A percentile compares a stretch with the other conserved stretches of the same genome.
Evolutionary conservation across 257 asterid genomes (phyloP).

Genomic region (Solanum virginianum): DNA sequence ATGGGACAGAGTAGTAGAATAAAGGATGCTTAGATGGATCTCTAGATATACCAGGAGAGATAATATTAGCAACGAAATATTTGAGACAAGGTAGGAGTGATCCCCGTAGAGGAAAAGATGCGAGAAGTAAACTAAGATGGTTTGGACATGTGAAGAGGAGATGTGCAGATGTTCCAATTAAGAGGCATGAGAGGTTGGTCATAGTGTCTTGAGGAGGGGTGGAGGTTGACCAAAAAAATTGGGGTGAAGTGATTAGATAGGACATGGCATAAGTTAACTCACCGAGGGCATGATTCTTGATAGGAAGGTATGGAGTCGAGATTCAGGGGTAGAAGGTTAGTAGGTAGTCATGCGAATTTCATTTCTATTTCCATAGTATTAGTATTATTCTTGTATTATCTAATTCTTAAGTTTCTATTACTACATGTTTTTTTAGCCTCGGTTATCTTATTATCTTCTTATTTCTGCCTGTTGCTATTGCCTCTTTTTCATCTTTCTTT

Average conservation of each 20-base stretch:
- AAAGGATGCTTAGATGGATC: neutral
- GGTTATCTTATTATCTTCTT: neutral
- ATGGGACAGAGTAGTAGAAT: neutral
- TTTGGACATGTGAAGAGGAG: neutral
- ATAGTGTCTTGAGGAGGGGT: neutral
- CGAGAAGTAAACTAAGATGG: neutral
- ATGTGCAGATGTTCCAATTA: neutral
- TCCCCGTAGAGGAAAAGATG: neutral
- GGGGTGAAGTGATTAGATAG: neutral
- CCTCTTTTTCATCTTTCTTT: neutral
- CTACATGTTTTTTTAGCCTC: neutral
- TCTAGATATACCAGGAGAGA: neutral
- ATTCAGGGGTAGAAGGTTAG: neutral
- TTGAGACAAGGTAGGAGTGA: neutral
- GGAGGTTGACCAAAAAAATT: neutral
- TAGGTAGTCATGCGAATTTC: neutral
- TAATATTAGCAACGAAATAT: neutral
- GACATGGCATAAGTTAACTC: neutral
- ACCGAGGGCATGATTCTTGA: neutral
- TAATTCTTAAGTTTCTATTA: neutral
- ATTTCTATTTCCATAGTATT: neutral
- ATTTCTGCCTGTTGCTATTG: neutral
- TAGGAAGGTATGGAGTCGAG: neutral
- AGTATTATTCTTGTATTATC: neutral
- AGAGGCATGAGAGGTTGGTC: neutral